Evolutionary conservation across 2,329 filamentous ascomycete species (phyloP), one percentile per base, ranked within the genome.

Genomic region (Stagonosporopsis rhizophila): DNA sequence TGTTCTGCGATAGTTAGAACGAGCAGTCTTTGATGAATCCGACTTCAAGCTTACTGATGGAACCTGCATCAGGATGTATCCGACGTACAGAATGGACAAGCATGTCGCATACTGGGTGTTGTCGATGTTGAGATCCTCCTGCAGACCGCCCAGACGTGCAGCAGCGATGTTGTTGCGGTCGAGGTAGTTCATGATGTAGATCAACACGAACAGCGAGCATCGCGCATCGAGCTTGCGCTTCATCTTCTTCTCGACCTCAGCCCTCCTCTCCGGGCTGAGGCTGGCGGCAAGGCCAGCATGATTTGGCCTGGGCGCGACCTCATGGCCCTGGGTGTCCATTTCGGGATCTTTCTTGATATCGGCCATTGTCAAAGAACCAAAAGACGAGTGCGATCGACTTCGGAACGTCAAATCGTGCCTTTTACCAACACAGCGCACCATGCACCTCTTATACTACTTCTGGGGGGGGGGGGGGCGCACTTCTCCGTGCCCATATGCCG

Each of bases 151-250:
- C 14, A 75, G 62, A 46, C 71, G 65, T 1, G 73, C 73, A 12
- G 72, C 70, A 7, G 71, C 72, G 17, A 75, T 72, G 42, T 75
- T 75, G 58, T 75, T 75, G 19, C 70, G 56, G 59, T 70, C 64
- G 27, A 66, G 50, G 34, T 69, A 68, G 50, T 75, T 75, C 69
- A 75, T 72, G 32, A 75, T 75, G 47, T 75, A 75, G 23, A 75
- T 74, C 48, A 75, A 50, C 0, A 75, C 71, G 44, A 75, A 74
- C 23, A 73, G 46, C 17, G 64, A 68, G 47, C 71, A 75, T 48
- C 71, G 61, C 30, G 59, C 40, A 44, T 75, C 72, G 46, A 75
- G 48, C 59, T 75, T 75, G 47, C 67, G 58, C 59, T 74, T 74
- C 66, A 75, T 47, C 34, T 25, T 61, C 63, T 74, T 74, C 66